Base-by-base conservation (phyloP, 495 filamentous ascomycete species). In the Aspergillus haitiensis region DNA sequence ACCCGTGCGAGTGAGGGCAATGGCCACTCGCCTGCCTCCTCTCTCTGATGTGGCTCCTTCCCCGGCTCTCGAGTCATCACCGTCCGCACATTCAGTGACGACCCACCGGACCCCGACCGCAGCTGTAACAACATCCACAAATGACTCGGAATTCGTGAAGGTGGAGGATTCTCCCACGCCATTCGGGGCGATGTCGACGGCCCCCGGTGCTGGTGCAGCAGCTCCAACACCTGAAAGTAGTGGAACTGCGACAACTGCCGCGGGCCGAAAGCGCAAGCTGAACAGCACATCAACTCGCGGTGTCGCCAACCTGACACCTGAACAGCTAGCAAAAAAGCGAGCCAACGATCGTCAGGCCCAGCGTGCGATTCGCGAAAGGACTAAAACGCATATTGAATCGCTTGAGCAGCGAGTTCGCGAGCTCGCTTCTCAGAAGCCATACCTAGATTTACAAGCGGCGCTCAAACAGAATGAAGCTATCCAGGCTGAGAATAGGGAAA, bases 321-420 rank as follows among this genome's bases (percentile, higher is more conserved):
- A 85, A 27, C 88, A 91, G 68, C 77, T 90, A 49, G 86, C 82
- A 7, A 84, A 88, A 67, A 96, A 96, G 73, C 82, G 92, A 56
- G 90, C 89, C 67, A 95, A 95, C 72, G 92, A 96, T 69, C 84
- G 92, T 42, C 89, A 93, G 72, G 92, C 92, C 15, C 92, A 96
- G 70, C 84, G 89, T 51, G 90, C 89, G 15, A 96, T 95, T 58
- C 82, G 92, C 13, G 87, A 90, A 64, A 81, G 92, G 58, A 95
- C 88, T 10, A 93, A 91, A 65, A 79, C 84, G 55, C 88, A 92
- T 65, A 94, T 95, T 61, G 89, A 92, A 54, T 78, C 73, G 18
- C 78, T 96, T 18, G 89, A 95, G 72, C 78, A 79, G 52, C 83
- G 85, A 50, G 83, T 94, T 42, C 82, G 81, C 15, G 87, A 90